These are phyloP conservation scores for Phycomyces blakesleeanus DNA, from an alignment of 192 early-diverging fungal genomes.

Conservation along the genomic window DNA sequence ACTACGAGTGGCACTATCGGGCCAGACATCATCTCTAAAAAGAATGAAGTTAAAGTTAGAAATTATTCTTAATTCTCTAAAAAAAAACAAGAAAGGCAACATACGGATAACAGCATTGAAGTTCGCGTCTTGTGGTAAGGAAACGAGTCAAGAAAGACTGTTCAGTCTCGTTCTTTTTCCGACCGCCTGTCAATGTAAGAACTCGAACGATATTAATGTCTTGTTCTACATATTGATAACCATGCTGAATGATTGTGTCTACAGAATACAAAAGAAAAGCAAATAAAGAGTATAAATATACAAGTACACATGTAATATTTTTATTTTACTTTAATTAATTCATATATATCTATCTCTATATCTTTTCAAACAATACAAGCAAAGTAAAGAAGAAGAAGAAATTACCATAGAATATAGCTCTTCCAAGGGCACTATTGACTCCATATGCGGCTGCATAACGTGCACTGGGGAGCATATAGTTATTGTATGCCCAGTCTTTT, in stretches of 20 bases:
- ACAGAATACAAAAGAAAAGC: neutral
- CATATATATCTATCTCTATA: too few relatives aligned
- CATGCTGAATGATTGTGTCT: constrained; percentile 36
- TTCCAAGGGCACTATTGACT: constrained; percentile 20
- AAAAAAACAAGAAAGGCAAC: too few relatives aligned
- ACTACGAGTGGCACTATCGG: constrained; percentile 22
- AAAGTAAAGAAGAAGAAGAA: too few relatives aligned
- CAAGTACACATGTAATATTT: too few relatives aligned
- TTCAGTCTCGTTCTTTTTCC: constrained; percentile 14
- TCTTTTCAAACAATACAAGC: too few relatives aligned
- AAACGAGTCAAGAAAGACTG: constrained; percentile 21
- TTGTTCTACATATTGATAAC: constrained; percentile 31
- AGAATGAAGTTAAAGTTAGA: neutral
- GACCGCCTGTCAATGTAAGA: constrained; percentile 20
- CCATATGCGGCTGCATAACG: constrained; percentile 17
- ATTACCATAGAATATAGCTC: constrained; percentile 34
- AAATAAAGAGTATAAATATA: too few relatives aligned
- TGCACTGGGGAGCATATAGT: constrained; percentile 18
- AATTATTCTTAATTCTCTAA: neutral
- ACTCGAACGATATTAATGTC: constrained; percentile 28
- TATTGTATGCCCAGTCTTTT: constrained; percentile 12
- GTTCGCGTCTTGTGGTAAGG: constrained; percentile 21
- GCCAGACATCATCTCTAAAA: constrained; percentile 25
- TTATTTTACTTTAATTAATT: too few relatives aligned
- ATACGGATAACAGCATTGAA: constrained; percentile 27